Conservation (phyloP, 2,329 filamentous ascomycete species). For the Teratosphaeria viscida region DNA sequence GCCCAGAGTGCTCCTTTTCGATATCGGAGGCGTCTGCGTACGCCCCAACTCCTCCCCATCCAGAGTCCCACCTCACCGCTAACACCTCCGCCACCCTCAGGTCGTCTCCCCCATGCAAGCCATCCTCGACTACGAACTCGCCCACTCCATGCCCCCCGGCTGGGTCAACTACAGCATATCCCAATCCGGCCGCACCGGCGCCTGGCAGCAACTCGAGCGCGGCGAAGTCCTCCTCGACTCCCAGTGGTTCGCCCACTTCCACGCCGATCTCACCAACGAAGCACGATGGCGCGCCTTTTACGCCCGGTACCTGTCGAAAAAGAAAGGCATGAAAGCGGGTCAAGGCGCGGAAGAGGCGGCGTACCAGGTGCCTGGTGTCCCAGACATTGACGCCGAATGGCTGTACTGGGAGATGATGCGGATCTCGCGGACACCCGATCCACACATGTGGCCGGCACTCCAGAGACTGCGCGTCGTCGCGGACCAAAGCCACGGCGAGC, state of each 20-base stretch:
- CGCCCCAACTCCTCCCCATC: not conserved
- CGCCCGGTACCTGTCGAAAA: constrained; percentile 15
- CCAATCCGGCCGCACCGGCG: constrained; percentile 62
- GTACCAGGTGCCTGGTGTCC: constrained; percentile 47
- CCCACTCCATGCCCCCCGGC: constrained; percentile 66
- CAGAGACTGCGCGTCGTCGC: constrained; percentile 45
- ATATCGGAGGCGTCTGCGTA: constrained; percentile 96
- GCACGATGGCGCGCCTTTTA: constrained; percentile 58
- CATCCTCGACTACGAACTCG: constrained; percentile 80
- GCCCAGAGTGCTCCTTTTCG: constrained; percentile 75
- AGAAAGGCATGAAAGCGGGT: constrained; percentile 33
- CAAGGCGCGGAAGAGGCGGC: constrained; percentile 20
- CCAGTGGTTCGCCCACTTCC: constrained; percentile 67
- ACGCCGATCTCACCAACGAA: constrained; percentile 57
- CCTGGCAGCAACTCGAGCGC: constrained; percentile 81
- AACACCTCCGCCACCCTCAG: constrained; percentile 35
- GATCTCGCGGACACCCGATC: constrained; percentile 58
- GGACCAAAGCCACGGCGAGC: constrained; percentile 32
- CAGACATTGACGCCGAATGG: constrained; percentile 62
- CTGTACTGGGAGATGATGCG: constrained; percentile 92
- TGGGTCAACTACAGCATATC: constrained; percentile 91
- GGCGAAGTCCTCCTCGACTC: constrained; percentile 68
- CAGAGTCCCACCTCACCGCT: not conserved
- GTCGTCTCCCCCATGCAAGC: constrained; percentile 85
- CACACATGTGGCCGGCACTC: constrained; percentile 79